Conservation (phyloP, 768 basidiomycete genomes). For the Polyporus arcularius region DNA sequence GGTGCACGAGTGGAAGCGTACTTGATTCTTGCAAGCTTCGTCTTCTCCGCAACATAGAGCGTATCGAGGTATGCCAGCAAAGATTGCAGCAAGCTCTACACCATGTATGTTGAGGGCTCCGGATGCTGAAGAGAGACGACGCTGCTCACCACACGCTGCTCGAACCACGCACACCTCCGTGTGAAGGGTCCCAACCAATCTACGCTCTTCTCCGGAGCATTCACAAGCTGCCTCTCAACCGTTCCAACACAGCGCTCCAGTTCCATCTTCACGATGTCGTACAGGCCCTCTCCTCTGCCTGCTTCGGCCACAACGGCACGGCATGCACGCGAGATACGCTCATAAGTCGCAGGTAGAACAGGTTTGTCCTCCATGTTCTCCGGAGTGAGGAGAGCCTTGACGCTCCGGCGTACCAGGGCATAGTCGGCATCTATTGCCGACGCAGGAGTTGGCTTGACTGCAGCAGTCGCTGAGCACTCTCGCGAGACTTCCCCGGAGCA, state of each 20-base stretch:
- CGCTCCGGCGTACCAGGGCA: constrained; percentile 37
- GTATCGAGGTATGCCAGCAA: constrained; percentile 75
- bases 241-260: constrained; percentile 54
- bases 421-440: constrained; percentile 26
- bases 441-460: constrained; percentile 19
- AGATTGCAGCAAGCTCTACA: constrained; percentile 58
- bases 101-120: background rate
- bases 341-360: constrained; percentile 49
- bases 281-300: constrained; percentile 57
- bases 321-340: constrained; percentile 59
- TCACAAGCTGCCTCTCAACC: constrained; percentile 41
- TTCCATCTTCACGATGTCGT: constrained; percentile 57
- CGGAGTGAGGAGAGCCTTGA: constrained; percentile 41
- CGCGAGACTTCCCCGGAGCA: background rate
- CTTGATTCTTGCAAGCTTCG: constrained; percentile 45
- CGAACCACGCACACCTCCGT: constrained; percentile 60
- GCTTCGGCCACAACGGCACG: constrained; percentile 53
- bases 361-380: constrained; percentile 33
- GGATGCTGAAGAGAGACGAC: background rate
- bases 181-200: constrained; percentile 65
- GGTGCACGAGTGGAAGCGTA: constrained; percentile 28
- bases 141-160: constrained; percentile 58
- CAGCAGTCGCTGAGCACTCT: background rate
- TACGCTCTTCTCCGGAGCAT: constrained; percentile 29
- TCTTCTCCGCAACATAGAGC: constrained; percentile 51